Percentiles rank a stretch among this genome's conserved stretches.
Evolutionary conservation across 2,329 filamentous ascomycete species (phyloP).

Genomic region (Metarhizium anisopliae): DNA sequence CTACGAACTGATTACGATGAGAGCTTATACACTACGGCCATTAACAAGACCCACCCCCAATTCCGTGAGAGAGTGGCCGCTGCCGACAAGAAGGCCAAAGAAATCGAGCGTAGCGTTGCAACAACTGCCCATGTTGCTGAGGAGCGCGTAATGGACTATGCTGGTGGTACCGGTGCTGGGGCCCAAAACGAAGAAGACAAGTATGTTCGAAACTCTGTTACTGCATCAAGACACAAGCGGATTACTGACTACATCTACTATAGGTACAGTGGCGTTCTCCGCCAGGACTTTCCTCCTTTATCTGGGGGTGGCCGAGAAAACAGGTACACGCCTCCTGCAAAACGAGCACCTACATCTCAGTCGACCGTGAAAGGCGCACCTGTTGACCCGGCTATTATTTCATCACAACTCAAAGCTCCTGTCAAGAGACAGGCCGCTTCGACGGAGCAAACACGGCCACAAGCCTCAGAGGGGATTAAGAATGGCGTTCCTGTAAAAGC

Average conservation of each 20-base stretch:
- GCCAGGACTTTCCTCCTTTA: slow-evolving; percentile 65
- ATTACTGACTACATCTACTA: slow-evolving; percentile 12
- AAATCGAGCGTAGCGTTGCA: slow-evolving; percentile 72
- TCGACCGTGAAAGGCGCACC: slow-evolving; percentile 68
- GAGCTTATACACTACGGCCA: slow-evolving; percentile 85
- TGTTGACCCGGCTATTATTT: slow-evolving; percentile 84
- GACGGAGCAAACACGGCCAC: slow-evolving; percentile 15
- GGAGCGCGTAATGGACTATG: slow-evolving; percentile 67
- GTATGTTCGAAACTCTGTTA: slow-evolving; percentile 29
- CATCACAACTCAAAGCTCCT: slow-evolving; percentile 58
- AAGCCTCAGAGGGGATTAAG: slow-evolving; percentile 19
- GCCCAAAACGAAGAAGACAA: slow-evolving; percentile 88
- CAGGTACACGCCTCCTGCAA: slow-evolving; percentile 86
- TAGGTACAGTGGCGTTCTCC: slow-evolving; percentile 86
- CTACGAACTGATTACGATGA: slow-evolving; percentile 87
- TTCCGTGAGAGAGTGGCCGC: slow-evolving; percentile 71
- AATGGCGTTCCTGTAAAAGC: slow-evolving; percentile 20
- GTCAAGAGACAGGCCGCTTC: slow-evolving; percentile 26
- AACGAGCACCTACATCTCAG: slow-evolving; percentile 67
- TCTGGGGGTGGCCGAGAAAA: slow-evolving; percentile 35
- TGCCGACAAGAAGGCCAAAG: slow-evolving; percentile 75
- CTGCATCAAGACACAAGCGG: background rate
- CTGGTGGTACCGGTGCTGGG: slow-evolving; percentile 53
- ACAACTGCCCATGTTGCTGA: slow-evolving; percentile 80
- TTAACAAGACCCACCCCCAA: slow-evolving; percentile 74